phyloP scores from a whole-genome alignment of 495 filamentous ascomycete genomes.

The Barbatosphaeria neglecta region DNA sequence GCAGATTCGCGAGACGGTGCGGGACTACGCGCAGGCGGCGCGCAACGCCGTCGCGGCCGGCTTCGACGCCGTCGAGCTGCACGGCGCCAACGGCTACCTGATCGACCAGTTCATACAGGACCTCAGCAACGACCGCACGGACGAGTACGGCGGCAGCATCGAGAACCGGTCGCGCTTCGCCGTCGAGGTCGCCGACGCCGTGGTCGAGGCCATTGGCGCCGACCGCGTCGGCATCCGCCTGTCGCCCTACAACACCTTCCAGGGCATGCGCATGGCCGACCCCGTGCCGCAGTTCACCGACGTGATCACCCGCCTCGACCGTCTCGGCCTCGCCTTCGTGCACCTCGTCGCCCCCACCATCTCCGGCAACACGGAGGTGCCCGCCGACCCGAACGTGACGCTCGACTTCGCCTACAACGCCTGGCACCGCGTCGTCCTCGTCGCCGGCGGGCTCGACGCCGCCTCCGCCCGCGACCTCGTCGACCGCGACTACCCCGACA shows the following conservation, averaged over 20 bases:
- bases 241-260: slow-evolving; percentile 52
- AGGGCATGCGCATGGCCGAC: slow-evolving; percentile 57
- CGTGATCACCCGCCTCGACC: slow-evolving; percentile 39
- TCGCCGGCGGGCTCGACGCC: slow-evolving; percentile 56
- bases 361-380: slow-evolving; percentile 20
- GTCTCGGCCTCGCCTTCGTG: slow-evolving; percentile 50
- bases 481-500: slow-evolving; percentile 40
- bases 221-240: slow-evolving; percentile 52
- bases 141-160: slow-evolving; percentile 58
- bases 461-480: slow-evolving; percentile 35
- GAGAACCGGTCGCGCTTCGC: slow-evolving; percentile 58
- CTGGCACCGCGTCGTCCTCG: slow-evolving; percentile 41
- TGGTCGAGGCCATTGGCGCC: slow-evolving; percentile 52
- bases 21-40: slow-evolving; percentile 48
- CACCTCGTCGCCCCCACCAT: slow-evolving; percentile 51
- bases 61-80: slow-evolving; percentile 69
- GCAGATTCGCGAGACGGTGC: slow-evolving; percentile 47
- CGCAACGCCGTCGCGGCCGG: slow-evolving; percentile 54
- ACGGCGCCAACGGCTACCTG: slow-evolving; percentile 64
- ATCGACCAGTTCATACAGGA: slow-evolving; percentile 66
- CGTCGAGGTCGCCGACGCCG: slow-evolving; percentile 51
- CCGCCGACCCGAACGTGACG: slow-evolving; percentile 25
- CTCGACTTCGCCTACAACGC: slow-evolving; percentile 43
- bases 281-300: slow-evolving; percentile 52
- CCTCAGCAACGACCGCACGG: slow-evolving; percentile 48